Conservation (phyloP, 2,329 filamentous ascomycete genomes). For the Aspergillus neotritici region DNA sequence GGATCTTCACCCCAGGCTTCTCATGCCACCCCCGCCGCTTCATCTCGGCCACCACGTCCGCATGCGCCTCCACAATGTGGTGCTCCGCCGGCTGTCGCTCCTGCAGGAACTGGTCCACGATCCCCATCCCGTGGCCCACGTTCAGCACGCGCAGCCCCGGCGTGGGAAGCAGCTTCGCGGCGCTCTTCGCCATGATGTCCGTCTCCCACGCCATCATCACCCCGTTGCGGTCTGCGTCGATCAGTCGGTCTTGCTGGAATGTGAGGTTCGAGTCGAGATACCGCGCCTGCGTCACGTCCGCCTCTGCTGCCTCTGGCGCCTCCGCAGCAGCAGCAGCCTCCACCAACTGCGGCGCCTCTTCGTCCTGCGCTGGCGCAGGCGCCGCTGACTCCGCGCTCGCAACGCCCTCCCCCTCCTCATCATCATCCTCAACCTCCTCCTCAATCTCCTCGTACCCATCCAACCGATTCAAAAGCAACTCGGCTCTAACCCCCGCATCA, state of each 20-base stretch:
- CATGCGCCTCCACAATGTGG: conserved; percentile 83
- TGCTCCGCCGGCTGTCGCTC: conserved; percentile 62
- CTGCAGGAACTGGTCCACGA: conserved; percentile 72
- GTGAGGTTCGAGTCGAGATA: conserved; percentile 65
- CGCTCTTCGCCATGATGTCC: conserved; percentile 74
- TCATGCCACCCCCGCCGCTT: conserved; percentile 63
- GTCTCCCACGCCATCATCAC: conserved; percentile 96
- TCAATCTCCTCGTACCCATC: conserved; percentile 71
- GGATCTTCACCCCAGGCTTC: conserved; percentile 54
- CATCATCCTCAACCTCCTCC: conserved; percentile 43
- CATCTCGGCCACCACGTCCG: conserved; percentile 65
- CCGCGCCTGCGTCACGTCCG: conserved; percentile 55
- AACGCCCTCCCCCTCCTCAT: conserved; percentile 29
- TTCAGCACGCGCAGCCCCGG: conserved; percentile 68
- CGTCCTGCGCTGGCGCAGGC: conserved; percentile 32
- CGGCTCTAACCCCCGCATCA: conserved; percentile 83
- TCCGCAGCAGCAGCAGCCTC: conserved; percentile 12
- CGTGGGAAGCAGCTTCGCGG: conserved; percentile 59
- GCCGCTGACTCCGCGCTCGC: conserved; percentile 24
- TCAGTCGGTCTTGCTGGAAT: conserved; percentile 60
- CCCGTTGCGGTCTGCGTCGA: conserved; percentile 71
- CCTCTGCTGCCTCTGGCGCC: conserved; percentile 14
- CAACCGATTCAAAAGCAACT: conserved; percentile 75
- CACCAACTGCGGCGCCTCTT: conserved; percentile 21
- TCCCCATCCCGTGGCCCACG: conserved; percentile 87